Percentiles rank a stretch among this genome's conserved stretches.
Conservation (phyloP, 306 rosid species). For the Vigna mungo region DNA sequence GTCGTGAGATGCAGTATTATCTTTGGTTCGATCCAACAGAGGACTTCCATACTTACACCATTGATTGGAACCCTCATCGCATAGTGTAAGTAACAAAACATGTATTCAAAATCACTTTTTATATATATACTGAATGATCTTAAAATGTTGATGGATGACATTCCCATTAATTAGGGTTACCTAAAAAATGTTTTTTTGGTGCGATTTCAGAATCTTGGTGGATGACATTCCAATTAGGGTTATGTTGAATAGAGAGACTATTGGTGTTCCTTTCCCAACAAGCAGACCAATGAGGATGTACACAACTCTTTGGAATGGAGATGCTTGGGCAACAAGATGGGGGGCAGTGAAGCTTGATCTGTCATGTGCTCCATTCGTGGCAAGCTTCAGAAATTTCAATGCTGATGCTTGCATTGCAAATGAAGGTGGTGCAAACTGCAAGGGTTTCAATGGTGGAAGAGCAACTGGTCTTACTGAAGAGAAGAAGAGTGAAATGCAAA, state of each 20-base stretch:
- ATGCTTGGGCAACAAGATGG: constrained; percentile 65
- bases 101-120: too few species aligned
- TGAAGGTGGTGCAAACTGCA: constrained; percentile 21
- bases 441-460: background rate
- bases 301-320: constrained; percentile 63
- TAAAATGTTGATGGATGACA: too few species aligned
- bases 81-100: constrained; percentile 48
- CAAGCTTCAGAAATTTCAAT: constrained; percentile 47
- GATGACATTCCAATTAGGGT: constrained; percentile 53
- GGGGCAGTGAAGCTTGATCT: constrained; percentile 54
- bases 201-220: constrained; percentile 46
- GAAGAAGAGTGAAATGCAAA: constrained; percentile 28
- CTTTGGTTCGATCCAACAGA: constrained; percentile 61
- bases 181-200: background rate
- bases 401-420: constrained; percentile 44
- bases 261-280: constrained; percentile 60
- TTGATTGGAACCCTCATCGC: constrained; percentile 55
- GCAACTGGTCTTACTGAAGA: constrained; percentile 20
- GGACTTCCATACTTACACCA: constrained; percentile 53
- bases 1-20: constrained; percentile 55
- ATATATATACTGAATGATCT: too few species aligned
- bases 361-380: constrained; percentile 55
- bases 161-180: too few species aligned
- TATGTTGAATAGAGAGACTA: constrained; percentile 42
- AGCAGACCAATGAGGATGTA: constrained; percentile 49